Base-by-base conservation (phyloP, 1,284 basidiomycete species). In the Stygiomarasmius scandens region DNA sequence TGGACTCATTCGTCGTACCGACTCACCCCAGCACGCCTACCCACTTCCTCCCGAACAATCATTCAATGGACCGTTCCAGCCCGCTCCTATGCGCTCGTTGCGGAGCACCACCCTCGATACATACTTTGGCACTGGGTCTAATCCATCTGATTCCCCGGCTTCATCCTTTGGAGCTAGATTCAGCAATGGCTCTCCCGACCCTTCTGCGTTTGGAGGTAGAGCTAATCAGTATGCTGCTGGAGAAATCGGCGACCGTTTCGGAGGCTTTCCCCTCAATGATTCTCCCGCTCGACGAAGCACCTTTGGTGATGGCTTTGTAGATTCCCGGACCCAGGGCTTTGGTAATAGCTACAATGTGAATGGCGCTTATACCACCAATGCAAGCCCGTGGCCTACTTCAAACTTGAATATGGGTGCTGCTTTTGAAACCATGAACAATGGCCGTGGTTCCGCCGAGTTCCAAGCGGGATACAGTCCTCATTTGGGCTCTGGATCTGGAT, bases 91-190 rank as follows among this genome's bases (percentile, higher is more conserved):
- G 20, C 77, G 83, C 16, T 75, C 80, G 27, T 66, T 87, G 59
- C 81, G 83, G 49, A 79, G 78, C 49, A 75, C 82, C 25, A 80
- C 85, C 16, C 66, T 90, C 55, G 88, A 91, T 65, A 77, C 82
- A 1, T 86, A 83, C 67, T 58, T 84, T 45, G 76, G 74, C 45
- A 74, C 75, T 45, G 76, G 78, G 20, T 84, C 86, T 32, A 77
- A 75, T 64, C 75, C 80, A 29, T 80, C 85, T 11, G 85, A 86
- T 62, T 90, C 89, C 14, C 87, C 88, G 1, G 80, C 86, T 2
- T 90, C 89, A 1, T 88, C 88, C 2, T 80, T 89, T 49, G 82
- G 85, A 61, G 80, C 74, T 61, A 74, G 84, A 61, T 87, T 87
- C 64, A 76, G 78, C 53, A 82, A 84, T 64, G 78, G 77, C n/a